Conservation (phyloP, 805 yeast species). For the Pichia deserticola region DNA sequence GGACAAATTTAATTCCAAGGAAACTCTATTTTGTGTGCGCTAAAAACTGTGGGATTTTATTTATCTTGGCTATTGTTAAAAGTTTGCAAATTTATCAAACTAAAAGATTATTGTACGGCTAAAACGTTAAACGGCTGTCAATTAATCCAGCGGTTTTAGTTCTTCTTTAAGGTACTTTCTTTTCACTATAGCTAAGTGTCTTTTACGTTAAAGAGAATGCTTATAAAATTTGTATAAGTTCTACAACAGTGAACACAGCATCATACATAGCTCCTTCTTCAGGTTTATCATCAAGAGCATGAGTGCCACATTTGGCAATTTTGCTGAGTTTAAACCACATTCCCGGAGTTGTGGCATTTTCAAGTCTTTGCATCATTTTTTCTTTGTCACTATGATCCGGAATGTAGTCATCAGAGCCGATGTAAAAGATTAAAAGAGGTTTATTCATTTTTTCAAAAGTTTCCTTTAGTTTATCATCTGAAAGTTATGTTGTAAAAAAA, state of each 20-base stretch:
- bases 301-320: conserved; percentile 51
- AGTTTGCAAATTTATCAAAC: no score
- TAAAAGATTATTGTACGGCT: no score
- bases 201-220: no score
- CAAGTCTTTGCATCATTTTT: conserved; percentile 44
- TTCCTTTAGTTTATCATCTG: conserved; percentile 30
- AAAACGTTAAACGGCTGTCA: no score
- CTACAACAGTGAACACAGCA: conserved; percentile 10
- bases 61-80: no score
- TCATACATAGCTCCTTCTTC: conserved; percentile 14
- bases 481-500: conserved; percentile 54
- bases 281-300: conserved; percentile 41
- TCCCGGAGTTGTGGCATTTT: conserved; percentile 29
- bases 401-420: conserved; percentile 60
- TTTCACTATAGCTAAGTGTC: no score
- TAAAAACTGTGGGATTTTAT: no score
- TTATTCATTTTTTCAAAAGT: conserved; percentile 49
- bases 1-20: no score
- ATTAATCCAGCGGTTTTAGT: no score
- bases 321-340: conserved; percentile 51
- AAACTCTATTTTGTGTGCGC: no score
- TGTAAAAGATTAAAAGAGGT: conserved; percentile 46
- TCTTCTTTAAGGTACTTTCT: no score
- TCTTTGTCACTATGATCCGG: conserved; percentile 44
- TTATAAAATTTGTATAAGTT: conserved; percentile 6